phyloP scores from a whole-genome alignment of 306 rosid species.

The Psophocarpus tetragonolobus region DNA sequence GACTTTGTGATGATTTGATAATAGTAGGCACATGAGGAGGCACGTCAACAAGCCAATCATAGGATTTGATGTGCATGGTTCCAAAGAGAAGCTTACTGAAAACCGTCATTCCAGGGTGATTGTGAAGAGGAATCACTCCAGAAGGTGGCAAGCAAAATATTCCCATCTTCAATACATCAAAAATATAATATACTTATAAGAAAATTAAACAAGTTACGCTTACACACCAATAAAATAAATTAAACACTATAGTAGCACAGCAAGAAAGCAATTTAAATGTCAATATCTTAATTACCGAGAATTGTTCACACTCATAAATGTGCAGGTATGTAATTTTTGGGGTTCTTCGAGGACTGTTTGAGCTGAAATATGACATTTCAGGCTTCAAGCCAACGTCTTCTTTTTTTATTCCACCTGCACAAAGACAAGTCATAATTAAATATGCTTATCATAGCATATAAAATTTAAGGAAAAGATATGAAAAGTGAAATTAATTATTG shows the following conservation, averaged over 20 bases:
- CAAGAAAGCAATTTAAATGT: too few relatives aligned
- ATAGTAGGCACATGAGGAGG: constrained; percentile 33
- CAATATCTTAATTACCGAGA: constrained; percentile 58
- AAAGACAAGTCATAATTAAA: constrained; percentile 15
- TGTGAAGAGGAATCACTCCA: constrained; percentile 90
- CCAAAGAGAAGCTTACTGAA: constrained; percentile 89
- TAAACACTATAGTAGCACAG: neutral
- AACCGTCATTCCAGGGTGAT: constrained; percentile 98
- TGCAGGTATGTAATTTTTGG: constrained; percentile 78
- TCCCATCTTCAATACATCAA: constrained; percentile 63
- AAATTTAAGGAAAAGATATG: neutral
- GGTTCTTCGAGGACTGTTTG: constrained; percentile 15
- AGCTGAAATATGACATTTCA: constrained; percentile 57
- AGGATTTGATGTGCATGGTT: constrained; percentile 89
- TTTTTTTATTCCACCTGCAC: constrained; percentile 62
- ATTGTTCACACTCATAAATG: constrained; percentile 60
- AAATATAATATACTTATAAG: neutral
- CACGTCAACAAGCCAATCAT: constrained; percentile 72
- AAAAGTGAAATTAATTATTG: neutral
- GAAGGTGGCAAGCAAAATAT: constrained; percentile 93
- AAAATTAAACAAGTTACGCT: neutral
- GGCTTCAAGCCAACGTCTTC: constrained; percentile 67
- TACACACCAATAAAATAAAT: neutral
- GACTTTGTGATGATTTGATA: constrained; percentile 54
- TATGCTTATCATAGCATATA: constrained; percentile 7